phyloP scores from a whole-genome alignment of 345 rosid genomes.

The Camelina laxa region DNA sequence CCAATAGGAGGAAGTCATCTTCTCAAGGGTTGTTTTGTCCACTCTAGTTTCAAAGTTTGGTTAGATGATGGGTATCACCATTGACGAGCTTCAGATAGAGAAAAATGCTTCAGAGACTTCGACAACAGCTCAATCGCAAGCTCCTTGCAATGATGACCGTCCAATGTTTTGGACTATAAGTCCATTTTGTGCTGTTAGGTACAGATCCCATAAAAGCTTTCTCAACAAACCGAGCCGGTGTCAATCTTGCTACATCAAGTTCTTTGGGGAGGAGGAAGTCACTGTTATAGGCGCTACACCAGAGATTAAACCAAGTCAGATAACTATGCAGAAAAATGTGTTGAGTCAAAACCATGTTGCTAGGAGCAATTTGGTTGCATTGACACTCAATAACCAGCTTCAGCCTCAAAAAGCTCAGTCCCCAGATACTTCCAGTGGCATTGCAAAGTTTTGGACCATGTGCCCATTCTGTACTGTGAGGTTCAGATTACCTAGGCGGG shows the following conservation, averaged over 20 bases:
- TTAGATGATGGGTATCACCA: neutral
- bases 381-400: neutral
- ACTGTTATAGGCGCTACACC: neutral
- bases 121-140: neutral
- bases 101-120: neutral
- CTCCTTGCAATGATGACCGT: neutral
- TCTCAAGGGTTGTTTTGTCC: neutral
- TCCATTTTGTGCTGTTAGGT: neutral
- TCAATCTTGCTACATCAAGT: neutral
- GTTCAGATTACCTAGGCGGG: too few species aligned
- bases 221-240: slow-evolving; percentile 11
- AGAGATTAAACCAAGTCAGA: neutral
- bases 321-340: neutral
- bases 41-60: too few species aligned
- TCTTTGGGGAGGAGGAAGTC: neutral
- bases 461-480: too few species aligned
- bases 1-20: neutral
- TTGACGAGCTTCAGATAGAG: neutral
- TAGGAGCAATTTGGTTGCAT: neutral
- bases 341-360: neutral
- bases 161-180: slow-evolving; percentile 3
- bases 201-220: slow-evolving; percentile 2
- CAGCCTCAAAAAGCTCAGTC: neutral
- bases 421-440: too few species aligned
- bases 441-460: too few species aligned